Percentiles rank a stretch among this genome's conserved stretches.
Evolutionary conservation across 2,329 filamentous ascomycete species (phyloP).

Genomic region (Fusarium continuum): DNA sequence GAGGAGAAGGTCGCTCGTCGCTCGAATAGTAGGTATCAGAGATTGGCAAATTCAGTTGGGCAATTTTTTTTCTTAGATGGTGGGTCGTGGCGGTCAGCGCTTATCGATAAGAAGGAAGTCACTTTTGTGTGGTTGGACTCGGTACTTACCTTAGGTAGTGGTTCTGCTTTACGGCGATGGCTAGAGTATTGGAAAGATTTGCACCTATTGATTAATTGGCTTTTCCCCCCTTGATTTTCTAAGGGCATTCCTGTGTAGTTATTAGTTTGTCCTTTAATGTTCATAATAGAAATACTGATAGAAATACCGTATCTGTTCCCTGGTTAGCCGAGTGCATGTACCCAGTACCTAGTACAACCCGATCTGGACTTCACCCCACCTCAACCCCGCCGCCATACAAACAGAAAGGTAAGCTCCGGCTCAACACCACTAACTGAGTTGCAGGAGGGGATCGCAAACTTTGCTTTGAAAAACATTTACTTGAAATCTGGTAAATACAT

Average conservation of each 20-base stretch:
- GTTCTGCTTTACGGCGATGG: background rate
- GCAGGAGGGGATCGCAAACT: slow-evolving; percentile 35
- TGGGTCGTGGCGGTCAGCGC: slow-evolving; percentile 35
- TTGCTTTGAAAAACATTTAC: slow-evolving; percentile 14
- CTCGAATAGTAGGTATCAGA: slow-evolving; percentile 30
- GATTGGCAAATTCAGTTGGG: slow-evolving; percentile 40
- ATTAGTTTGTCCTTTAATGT: background rate
- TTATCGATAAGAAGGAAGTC: slow-evolving; percentile 34
- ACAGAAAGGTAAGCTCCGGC: slow-evolving; percentile 22
- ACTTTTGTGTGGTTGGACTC: slow-evolving; percentile 24
- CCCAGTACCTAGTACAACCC: slow-evolving; percentile 5
- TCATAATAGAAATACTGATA: background rate
- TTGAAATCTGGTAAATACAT: too few relatives aligned
- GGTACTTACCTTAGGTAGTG: too few relatives aligned
- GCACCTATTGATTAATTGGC: background rate
- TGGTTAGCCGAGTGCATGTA: background rate
- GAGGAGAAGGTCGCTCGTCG: slow-evolving; percentile 32
- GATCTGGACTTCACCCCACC: slow-evolving; percentile 31
- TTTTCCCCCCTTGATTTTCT: too few relatives aligned
- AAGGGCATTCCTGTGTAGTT: fast-evolving
- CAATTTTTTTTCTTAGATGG: slow-evolving; percentile 50
- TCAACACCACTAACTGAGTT: slow-evolving; percentile 27
- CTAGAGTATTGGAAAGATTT: background rate
- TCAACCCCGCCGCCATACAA: slow-evolving; percentile 32
- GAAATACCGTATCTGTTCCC: background rate